Percentiles rank a stretch among this genome's conserved stretches.
These are phyloP conservation scores for Trichosporon sp. DNA, from an alignment of 1,284 basidiomycete species.

Conservation along the genomic window DNA sequence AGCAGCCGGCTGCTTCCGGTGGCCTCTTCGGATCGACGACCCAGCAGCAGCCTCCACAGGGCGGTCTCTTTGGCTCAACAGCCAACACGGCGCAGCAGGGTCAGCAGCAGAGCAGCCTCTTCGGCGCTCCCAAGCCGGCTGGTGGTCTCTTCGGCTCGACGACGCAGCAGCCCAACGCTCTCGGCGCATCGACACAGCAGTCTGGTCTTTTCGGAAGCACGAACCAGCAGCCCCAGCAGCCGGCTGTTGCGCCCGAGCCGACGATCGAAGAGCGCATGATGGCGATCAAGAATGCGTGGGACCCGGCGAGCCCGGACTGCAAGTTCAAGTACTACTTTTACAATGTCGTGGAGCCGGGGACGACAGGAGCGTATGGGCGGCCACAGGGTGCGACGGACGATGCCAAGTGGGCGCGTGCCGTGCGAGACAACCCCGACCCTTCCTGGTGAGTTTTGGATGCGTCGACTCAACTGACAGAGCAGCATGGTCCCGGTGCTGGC, in stretches of 20 bases:
- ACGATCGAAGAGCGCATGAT: slow-evolving; percentile 60
- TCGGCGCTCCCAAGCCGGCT: slow-evolving; percentile 15
- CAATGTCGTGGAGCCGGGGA: slow-evolving; percentile 72
- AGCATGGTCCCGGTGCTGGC: slow-evolving; percentile 80
- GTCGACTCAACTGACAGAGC: slow-evolving; percentile 3
- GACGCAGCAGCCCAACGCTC: slow-evolving; percentile 12
- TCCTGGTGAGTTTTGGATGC: slow-evolving; percentile 57
- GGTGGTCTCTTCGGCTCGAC: slow-evolving; percentile 14
- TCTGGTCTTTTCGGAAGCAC: slow-evolving; percentile 7
- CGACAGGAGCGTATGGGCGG: slow-evolving; percentile 65
- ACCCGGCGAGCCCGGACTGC: slow-evolving; percentile 63
- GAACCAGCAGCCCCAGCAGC: slow-evolving; percentile 49
- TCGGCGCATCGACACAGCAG: slow-evolving; percentile 12
- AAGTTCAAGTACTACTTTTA: slow-evolving; percentile 85
- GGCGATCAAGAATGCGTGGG: slow-evolving; percentile 66
- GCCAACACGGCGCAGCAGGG: slow-evolving; percentile 19
- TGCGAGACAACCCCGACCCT: slow-evolving; percentile 76
- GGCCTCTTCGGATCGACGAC: slow-evolving; percentile 55
- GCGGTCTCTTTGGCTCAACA: slow-evolving; percentile 48
- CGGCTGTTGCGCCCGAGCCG: background rate
- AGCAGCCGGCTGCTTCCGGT: slow-evolving; percentile 27
- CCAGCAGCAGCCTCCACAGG: slow-evolving; percentile 10
- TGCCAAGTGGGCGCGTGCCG: slow-evolving; percentile 70
- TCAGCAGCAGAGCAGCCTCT: slow-evolving; percentile 10
- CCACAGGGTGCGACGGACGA: slow-evolving; percentile 71